A percentile compares a stretch with the other conserved stretches of the same genome.
phyloP scores from a whole-genome alignment of 73 alveolate species.

The Paramecium octaurelia region DNA sequence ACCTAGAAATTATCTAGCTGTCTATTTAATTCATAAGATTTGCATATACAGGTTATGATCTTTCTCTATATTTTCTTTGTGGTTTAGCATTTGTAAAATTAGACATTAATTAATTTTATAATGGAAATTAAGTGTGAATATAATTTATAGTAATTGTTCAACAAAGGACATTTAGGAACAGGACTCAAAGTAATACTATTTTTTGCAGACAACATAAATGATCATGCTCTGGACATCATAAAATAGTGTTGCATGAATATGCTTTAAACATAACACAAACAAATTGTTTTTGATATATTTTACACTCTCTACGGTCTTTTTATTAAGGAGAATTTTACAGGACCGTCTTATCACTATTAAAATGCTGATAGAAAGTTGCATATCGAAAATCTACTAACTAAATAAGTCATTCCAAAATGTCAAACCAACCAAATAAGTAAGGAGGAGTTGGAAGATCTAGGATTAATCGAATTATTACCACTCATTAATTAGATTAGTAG shows the following conservation, averaged over 20 bases:
- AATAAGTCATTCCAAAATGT: neutral
- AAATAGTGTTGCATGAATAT: neutral
- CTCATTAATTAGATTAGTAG: neutral
- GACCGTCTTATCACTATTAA: constrained; percentile 10
- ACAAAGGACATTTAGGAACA: neutral
- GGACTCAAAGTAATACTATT: neutral
- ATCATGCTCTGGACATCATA: neutral
- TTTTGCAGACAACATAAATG: neutral
- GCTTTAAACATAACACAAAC: neutral
- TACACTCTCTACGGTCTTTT: neutral
- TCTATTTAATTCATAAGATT: neutral
- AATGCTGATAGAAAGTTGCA: neutral
- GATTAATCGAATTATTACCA: neutral
- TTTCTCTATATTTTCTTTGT: neutral
- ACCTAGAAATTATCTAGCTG: neutral
- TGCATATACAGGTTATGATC: neutral
- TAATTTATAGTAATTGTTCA: neutral
- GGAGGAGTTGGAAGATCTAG: neutral
- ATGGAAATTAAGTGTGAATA: neutral
- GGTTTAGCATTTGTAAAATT: neutral
- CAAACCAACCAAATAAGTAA: neutral
- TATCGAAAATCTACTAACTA: neutral
- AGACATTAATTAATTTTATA: neutral
- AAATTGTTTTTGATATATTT: neutral
- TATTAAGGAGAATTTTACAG: neutral